Base-by-base conservation (phyloP, 495 filamentous ascomycete genomes). In the Baudoinia panamericana region DNA sequence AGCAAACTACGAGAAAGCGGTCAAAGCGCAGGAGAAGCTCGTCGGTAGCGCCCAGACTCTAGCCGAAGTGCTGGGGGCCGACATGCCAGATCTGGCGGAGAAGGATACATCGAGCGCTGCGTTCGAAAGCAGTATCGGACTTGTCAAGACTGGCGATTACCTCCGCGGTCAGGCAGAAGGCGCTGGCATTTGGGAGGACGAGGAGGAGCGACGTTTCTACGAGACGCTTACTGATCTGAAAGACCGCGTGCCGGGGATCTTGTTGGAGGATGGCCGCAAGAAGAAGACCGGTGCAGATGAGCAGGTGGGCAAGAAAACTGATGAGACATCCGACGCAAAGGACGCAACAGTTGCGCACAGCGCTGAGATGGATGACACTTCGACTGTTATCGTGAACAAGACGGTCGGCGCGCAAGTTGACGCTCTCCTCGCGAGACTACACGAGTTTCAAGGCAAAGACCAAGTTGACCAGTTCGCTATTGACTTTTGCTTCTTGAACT, bases 181-280 rank as follows among this genome's bases (percentile, higher is more conserved):
- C 6, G 72, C 85, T n/a, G 90, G 90, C 1, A 95, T 96, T 51
- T 99, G 90, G 90, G 92, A 96, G 64, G 90, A 99, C 50, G 90
- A 96, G 53, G 90, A 99, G 30, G 87, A 99, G 58, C 72, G 92
- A 39, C 80, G 90, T 24, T 99, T 96, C 58, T 96, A 99, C 57
- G 90, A 99, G 61, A 94, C 93, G 53, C 65, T 96, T 4, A 78
- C 90, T 13, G 90, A 99, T 57, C 69, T 99, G 10, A 93, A 93
- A 54, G 86, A 88, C 48, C 88, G 92, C 49, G 90, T 99, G 16
- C 90, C 90, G 7, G 82, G 78, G 10, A 87, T 96, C 37, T 63
- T 99, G 8, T 72, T 96, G 5, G 92, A 96, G 51, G 88, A 96
- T 55, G 76, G 75, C 35, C 96, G 93, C 63, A 93, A 93, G 63